A percentile compares a stretch with the other conserved stretches of the same genome.
These are phyloP conservation scores for Pleurotus sapidus DNA, from an alignment of 768 basidiomycete genomes.

Conservation along the genomic window DNA sequence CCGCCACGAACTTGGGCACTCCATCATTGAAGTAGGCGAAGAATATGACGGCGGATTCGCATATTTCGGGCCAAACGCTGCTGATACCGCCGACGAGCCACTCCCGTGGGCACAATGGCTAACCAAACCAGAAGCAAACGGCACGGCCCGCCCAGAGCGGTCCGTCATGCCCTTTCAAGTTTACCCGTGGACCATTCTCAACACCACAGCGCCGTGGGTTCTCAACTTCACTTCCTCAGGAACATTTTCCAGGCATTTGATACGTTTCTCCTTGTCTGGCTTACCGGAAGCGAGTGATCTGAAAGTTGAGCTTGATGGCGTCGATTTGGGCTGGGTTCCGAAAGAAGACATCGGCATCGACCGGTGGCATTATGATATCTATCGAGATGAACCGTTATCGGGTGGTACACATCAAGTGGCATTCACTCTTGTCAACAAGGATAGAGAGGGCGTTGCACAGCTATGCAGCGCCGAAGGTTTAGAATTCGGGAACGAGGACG, in stretches of 20 bases:
- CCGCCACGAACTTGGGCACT: conserved; percentile 79
- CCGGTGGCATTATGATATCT: conserved; percentile 74
- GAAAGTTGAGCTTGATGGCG: conserved; percentile 57
- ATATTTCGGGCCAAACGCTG: conserved; percentile 71
- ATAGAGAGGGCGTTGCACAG: conserved; percentile 56
- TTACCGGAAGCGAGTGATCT: conserved; percentile 54
- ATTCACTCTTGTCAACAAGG: conserved; percentile 51
- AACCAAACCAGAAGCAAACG: conserved; percentile 24
- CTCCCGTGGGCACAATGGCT: conserved; percentile 78
- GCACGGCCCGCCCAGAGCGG: conserved; percentile 49
- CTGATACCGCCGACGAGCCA: conserved; percentile 34
- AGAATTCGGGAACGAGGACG: conserved; percentile 62
- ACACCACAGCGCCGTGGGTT: conserved; percentile 57
- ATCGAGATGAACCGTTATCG: conserved; percentile 33
- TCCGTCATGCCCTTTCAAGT: conserved; percentile 72
- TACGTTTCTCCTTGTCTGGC: conserved; percentile 75
- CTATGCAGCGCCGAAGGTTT: conserved; percentile 75
- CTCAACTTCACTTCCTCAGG: conserved; percentile 63
- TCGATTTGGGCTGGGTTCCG: conserved; percentile 58
- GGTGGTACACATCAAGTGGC: conserved; percentile 55
- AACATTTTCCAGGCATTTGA: conserved; percentile 52
- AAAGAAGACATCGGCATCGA: conserved; percentile 57
- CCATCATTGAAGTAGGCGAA: conserved; percentile 75
- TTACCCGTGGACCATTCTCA: conserved; percentile 76
- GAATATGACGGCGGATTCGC: conserved; percentile 79